These are phyloP conservation scores for Peziza echinospora DNA, from an alignment of 495 filamentous ascomycete genomes.

Conservation along the genomic window DNA sequence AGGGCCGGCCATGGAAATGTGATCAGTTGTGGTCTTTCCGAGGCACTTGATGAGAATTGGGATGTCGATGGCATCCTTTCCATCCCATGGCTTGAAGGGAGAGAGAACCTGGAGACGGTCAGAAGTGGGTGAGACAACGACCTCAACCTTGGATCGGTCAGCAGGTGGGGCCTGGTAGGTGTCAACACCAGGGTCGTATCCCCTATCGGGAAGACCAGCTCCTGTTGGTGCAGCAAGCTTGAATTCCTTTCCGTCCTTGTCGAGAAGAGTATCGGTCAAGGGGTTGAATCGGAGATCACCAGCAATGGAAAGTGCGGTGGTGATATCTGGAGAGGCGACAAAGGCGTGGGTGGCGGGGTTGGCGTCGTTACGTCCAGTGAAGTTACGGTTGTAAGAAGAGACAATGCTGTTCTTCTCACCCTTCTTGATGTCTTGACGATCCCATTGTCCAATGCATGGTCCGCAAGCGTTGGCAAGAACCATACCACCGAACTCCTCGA, in stretches of 20 bases:
- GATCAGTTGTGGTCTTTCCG: slow-evolving; percentile 98
- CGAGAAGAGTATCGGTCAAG: slow-evolving; percentile 79
- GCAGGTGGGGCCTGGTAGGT: slow-evolving; percentile 92
- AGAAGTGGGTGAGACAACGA: slow-evolving; percentile 69
- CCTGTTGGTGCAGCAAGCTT: slow-evolving; percentile 58
- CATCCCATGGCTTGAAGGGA: slow-evolving; percentile 76
- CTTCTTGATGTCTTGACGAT: slow-evolving; percentile 86
- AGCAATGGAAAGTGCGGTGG: slow-evolving; percentile 77
- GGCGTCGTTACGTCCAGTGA: slow-evolving; percentile 96
- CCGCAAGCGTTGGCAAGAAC: slow-evolving; percentile 95
- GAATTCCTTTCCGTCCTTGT: slow-evolving; percentile 95
- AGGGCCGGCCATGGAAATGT: slow-evolving; percentile 97
- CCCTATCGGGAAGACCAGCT: slow-evolving; percentile 53
- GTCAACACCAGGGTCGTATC: slow-evolving; percentile 79
- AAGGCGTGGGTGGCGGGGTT: slow-evolving; percentile 98
- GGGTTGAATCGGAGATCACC: slow-evolving; percentile 94
- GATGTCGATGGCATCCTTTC: slow-evolving; percentile 71
- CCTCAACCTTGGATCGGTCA: slow-evolving; percentile 47
- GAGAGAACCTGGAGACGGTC: slow-evolving; percentile 86
- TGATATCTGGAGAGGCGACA: slow-evolving; percentile 93
- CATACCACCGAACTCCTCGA: slow-evolving; percentile 93
- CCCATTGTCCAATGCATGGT: slow-evolving; percentile 67
- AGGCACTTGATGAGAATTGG: slow-evolving; percentile 95
- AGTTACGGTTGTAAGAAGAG: slow-evolving; percentile 97
- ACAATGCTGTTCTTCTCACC: slow-evolving; percentile 91